Conservation (phyloP, 495 filamentous ascomycete genomes). For the Penicillium crystallinum region DNA sequence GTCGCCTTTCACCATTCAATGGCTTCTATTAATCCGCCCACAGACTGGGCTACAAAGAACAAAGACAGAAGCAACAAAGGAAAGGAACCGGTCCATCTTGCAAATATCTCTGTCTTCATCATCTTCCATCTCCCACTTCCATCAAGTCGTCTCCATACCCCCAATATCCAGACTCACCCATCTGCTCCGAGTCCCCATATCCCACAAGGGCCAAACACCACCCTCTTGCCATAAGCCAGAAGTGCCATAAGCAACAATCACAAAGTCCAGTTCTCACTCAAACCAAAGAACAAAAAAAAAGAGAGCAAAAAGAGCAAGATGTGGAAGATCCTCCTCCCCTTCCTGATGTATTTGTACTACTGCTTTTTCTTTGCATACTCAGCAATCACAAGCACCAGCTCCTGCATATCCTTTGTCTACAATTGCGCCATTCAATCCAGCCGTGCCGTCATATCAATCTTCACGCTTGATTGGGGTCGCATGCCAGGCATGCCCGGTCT, state of each 20-base stretch:
- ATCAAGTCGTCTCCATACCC: background rate
- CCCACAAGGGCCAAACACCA: background rate
- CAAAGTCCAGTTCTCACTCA: no score
- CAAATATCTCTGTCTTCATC: background rate
- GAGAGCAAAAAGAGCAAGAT: background rate
- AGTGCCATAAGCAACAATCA: background rate
- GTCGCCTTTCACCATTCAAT: background rate
- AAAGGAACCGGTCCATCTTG: background rate
- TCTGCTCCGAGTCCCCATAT: background rate
- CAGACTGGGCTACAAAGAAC: background rate
- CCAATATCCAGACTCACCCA: background rate
- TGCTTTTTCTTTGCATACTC: background rate
- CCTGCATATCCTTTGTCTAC: background rate
- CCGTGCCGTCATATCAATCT: constrained; percentile 9
- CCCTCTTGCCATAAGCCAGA: no score
- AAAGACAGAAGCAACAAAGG: background rate
- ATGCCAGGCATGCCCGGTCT: background rate
- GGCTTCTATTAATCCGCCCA: background rate
- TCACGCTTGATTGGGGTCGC: background rate
- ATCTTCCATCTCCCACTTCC: background rate
- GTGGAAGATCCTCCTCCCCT: background rate
- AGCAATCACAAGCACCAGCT: background rate
- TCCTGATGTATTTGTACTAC: background rate
- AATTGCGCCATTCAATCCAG: constrained; percentile 12
- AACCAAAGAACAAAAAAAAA: no score